Evolutionary conservation across 352 stramenopile species (phyloP).

Genomic region (Phytophthora citrophthora): DNA sequence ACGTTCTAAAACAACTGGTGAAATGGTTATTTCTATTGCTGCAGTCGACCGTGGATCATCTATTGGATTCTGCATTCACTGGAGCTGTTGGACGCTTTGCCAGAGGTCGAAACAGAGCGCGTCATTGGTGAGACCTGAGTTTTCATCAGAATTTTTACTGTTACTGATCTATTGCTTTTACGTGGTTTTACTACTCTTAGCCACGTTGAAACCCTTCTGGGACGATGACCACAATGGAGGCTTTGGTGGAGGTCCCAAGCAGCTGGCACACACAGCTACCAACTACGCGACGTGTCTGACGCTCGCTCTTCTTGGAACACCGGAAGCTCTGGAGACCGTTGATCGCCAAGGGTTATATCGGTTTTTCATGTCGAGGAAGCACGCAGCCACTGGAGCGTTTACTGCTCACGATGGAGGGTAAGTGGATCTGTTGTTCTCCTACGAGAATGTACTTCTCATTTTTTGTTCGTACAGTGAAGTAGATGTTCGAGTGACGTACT

Average conservation of each 20-base stretch:
- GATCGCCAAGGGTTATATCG: constrained; percentile 84
- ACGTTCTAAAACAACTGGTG: not conserved
- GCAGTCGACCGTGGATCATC: constrained; percentile 96
- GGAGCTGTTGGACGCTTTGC: constrained; percentile 92
- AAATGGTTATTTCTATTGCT: constrained; percentile 9
- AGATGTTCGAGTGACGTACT: constrained; percentile 98
- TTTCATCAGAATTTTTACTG: not conserved
- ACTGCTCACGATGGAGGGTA: constrained; percentile 97
- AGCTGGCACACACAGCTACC: constrained; percentile 88
- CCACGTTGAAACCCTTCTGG: constrained; percentile 74
- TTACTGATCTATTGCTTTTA: constrained; percentile 1
- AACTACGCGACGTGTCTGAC: constrained; percentile 96
- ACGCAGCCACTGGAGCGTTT: constrained; percentile 89
- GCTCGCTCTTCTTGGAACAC: constrained; percentile 92
- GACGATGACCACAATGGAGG: constrained; percentile 70
- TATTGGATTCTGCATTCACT: constrained; percentile 98
- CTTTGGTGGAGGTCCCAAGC: constrained; percentile 94
- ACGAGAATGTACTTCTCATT: no score
- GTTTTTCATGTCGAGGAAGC: constrained; percentile 92
- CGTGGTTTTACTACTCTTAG: constrained; percentile 9
- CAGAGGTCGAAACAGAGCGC: constrained; percentile 40
- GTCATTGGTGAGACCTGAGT: constrained; percentile 42
- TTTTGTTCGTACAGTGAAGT: constrained; percentile 74
- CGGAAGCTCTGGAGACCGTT: constrained; percentile 76
- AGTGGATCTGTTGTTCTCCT: constrained; percentile 2